These are phyloP conservation scores for Fomitopsis palustris DNA, from an alignment of 1,284 basidiomycete genomes.

Conservation along the genomic window DNA sequence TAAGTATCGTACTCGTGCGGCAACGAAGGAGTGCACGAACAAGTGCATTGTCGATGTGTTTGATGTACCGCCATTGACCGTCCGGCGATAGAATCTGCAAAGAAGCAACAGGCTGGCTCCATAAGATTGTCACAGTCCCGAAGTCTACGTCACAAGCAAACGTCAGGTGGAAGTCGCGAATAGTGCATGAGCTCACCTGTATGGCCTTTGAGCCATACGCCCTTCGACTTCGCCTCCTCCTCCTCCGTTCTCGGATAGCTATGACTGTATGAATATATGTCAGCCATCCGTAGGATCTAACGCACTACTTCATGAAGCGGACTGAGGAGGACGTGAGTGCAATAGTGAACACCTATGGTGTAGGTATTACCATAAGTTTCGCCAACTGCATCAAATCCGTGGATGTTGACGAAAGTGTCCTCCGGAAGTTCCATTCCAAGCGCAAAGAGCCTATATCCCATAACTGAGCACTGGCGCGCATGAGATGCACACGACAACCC, in stretches of 20 bases:
- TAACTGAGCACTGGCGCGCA: background rate
- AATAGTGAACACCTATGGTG: background rate
- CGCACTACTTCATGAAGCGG: constrained; percentile 56
- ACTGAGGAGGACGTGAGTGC: constrained; percentile 28
- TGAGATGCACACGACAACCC: background rate
- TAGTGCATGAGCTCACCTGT: constrained; percentile 33
- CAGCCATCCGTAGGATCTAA: background rate
- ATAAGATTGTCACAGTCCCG: constrained; percentile 52
- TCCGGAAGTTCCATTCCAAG: constrained; percentile 33
- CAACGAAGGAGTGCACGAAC: constrained; percentile 26
- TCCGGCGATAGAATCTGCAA: constrained; percentile 53
- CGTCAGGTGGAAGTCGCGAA: background rate
- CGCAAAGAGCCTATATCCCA: constrained; percentile 38
- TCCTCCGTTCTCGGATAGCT: constrained; percentile 37
- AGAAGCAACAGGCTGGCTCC: constrained; percentile 56
- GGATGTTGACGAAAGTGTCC: constrained; percentile 31
- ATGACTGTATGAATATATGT: background rate
- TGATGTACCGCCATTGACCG: constrained; percentile 56
- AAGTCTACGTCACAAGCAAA: constrained; percentile 36
- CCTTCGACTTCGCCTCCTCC: constrained; percentile 49
- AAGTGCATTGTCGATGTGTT: constrained; percentile 57
- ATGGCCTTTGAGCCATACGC: constrained; percentile 62
- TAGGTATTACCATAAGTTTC: constrained; percentile 28
- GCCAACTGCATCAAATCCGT: constrained; percentile 25
- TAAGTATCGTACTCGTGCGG: too few relatives aligned